Conservation (phyloP, 345 rosid species). For the Orychophragmus violaceus region DNA sequence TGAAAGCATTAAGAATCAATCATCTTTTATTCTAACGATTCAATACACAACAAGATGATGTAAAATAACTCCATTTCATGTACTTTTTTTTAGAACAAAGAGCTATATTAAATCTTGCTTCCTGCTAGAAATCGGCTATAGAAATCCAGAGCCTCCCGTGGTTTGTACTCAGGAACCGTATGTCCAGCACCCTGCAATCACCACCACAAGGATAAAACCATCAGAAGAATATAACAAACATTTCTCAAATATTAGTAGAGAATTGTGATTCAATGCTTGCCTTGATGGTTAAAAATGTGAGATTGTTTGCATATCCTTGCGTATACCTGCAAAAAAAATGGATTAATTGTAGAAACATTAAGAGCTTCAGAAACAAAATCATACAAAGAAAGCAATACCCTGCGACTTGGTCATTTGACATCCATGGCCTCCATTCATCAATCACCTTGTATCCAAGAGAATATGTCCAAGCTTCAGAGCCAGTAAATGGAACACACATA, state of each 20-base stretch:
- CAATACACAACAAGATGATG: too few species aligned
- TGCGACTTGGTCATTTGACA: slow-evolving; percentile 61
- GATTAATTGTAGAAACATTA: background rate
- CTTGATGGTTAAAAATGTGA: slow-evolving; percentile 81
- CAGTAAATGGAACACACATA: slow-evolving; percentile 92
- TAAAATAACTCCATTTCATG: too few species aligned
- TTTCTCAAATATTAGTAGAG: background rate
- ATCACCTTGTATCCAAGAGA: slow-evolving; percentile 65
- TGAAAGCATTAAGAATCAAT: too few species aligned
- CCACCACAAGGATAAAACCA: background rate
- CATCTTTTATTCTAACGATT: too few species aligned
- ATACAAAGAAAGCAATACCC: slow-evolving; percentile 44
- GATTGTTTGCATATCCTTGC: slow-evolving; percentile 76
- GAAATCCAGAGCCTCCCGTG: slow-evolving; percentile 68
- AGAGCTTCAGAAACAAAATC: background rate
- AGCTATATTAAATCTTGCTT: slow-evolving; percentile 30
- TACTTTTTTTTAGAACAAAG: background rate
- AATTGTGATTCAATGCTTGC: slow-evolving; percentile 22
- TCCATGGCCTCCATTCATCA: slow-evolving; percentile 92
- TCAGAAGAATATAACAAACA: background rate
- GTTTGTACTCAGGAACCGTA: slow-evolving; percentile 91
- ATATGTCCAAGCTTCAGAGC: slow-evolving; percentile 84
- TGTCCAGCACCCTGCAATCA: slow-evolving; percentile 80
- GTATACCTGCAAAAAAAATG: slow-evolving; percentile 41
- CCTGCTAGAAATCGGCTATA: slow-evolving; percentile 68